Base-by-base conservation (phyloP, 2,329 filamentous ascomycete species). In the Ustilaginoidea virens region DNA sequence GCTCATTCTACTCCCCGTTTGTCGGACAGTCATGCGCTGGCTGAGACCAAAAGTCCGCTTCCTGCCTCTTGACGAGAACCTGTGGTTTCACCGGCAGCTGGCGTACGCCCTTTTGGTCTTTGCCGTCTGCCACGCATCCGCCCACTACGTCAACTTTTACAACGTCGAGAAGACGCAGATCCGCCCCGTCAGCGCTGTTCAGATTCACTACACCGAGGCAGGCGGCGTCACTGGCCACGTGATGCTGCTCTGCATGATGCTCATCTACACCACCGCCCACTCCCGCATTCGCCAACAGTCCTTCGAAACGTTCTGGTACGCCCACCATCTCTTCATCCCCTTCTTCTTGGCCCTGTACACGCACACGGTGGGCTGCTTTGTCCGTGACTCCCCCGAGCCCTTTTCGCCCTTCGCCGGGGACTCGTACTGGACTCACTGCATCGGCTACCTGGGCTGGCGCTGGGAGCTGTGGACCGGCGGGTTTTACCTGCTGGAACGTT, bases 251-350 rank as follows among this genome's bases (percentile, higher is more conserved):
- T 96, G 86, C 66, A 98, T 98, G 90, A 61, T 98, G 37, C 60
- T 98, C 37, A 98, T 98, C 67, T 98, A 92, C 58, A 98, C 90
- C 2, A 94, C 86, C 1, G 80, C 90, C 3, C 90, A 98, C 49
- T 69, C 79, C 44, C 80, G 82, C 40, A 96, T 98, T 39, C 80
- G 90, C 31, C 87, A 96, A 51, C 90, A 98, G 51, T 92, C 83
- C 0, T 98, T 86, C 48, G 90, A 98, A 58, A 92, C 87, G 0
- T 98, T 98, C 52, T 98, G 90, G 90, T 98, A 98, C 57, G 93
- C 85, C 1, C 90, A 98, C 55, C 90, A 98, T 46, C 69, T 98
- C n/a, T 96, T 96, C 47, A 80, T 98, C 35, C 87, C 90, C 2
- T 98, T 98, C 55, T 58, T 96, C 46, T 66, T 98, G 25, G 87